A percentile compares a stretch with the other conserved stretches of the same genome.
These are phyloP conservation scores for Entoloma clypeatum DNA, from an alignment of 1,284 basidiomycete species.

Conservation along the genomic window DNA sequence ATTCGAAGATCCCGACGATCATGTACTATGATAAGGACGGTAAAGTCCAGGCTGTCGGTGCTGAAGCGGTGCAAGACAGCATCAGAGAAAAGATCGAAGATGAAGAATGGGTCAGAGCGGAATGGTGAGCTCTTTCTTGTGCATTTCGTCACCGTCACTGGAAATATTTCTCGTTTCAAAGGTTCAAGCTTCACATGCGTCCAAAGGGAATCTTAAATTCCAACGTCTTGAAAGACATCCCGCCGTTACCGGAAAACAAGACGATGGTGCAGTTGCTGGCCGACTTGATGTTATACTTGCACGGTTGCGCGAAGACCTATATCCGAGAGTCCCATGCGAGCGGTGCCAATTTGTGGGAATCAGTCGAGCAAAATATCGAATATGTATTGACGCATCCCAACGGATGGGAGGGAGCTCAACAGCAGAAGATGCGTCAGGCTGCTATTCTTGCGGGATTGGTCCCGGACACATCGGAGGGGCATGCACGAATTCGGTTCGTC, in stretches of 20 bases:
- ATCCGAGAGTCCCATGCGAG: constrained; percentile 46
- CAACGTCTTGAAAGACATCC: constrained; percentile 25
- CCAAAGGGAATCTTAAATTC: constrained; percentile 10
- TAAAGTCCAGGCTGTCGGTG: constrained; percentile 23
- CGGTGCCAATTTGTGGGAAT: constrained; percentile 33
- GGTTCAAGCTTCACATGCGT: constrained; percentile 31
- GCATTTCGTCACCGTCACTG: background rate
- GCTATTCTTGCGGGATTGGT: constrained; percentile 35
- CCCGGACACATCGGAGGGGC: constrained; percentile 28
- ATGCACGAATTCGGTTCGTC: constrained; percentile 40
- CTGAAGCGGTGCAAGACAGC: constrained; percentile 22
- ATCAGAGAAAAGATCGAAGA: constrained; percentile 19
- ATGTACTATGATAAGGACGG: constrained; percentile 26
- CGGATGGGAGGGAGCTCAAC: constrained; percentile 42
- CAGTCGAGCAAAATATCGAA: constrained; percentile 28
- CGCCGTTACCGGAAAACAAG: constrained; percentile 39
- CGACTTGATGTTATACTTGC: constrained; percentile 51
- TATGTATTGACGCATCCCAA: constrained; percentile 40
- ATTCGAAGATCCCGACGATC: constrained; percentile 26
- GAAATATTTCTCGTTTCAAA: constrained; percentile 4
- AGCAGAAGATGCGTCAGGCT: constrained; percentile 37
- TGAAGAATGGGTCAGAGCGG: constrained; percentile 23
- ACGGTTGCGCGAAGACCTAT: constrained; percentile 40
- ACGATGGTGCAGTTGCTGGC: constrained; percentile 40
- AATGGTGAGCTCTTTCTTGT: constrained; percentile 21